Conservation (phyloP, 768 basidiomycete genomes). For the Agrocybe pediades region DNA sequence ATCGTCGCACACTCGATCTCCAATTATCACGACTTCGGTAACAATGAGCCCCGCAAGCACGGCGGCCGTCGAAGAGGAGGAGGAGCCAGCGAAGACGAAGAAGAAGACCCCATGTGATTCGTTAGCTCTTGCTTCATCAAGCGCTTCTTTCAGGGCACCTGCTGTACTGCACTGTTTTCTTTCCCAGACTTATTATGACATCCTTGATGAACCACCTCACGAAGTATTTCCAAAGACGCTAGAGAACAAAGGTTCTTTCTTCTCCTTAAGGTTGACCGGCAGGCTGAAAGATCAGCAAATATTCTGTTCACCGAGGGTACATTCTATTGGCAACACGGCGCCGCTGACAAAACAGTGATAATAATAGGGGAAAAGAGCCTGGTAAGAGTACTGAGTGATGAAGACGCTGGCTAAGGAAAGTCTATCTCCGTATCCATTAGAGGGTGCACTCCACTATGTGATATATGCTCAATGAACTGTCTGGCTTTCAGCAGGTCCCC, state of each 20-base stretch:
- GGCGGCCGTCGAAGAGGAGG: conserved; percentile 18
- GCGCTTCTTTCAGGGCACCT: neutral
- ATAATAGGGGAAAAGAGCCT: neutral
- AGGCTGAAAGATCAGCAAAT: neutral
- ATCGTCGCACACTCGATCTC: conserved; percentile 57
- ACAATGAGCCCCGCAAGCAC: conserved; percentile 6
- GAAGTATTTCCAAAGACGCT: neutral
- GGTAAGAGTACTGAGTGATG: neutral
- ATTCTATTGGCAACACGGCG: neutral
- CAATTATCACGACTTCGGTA: conserved; percentile 19
- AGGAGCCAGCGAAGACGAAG: conserved; percentile 24
- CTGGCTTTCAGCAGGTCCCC: neutral
- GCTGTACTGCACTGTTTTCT: neutral
- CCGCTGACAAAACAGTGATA: neutral
- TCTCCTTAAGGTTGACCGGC: neutral
- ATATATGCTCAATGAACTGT: neutral
- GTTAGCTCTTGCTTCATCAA: conserved; percentile 1
- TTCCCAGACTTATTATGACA: neutral
- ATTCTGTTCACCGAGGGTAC: neutral
- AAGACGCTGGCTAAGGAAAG: neutral
- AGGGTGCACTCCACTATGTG: neutral
- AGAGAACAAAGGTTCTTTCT: neutral
- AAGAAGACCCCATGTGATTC: conserved; percentile 11
- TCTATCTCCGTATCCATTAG: neutral
- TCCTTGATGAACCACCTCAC: neutral